Evolutionary conservation across 1,284 basidiomycete genomes (phyloP), one percentile per base, ranked within the genome.

Genomic region (Melampsora abietis-canadensis): DNA sequence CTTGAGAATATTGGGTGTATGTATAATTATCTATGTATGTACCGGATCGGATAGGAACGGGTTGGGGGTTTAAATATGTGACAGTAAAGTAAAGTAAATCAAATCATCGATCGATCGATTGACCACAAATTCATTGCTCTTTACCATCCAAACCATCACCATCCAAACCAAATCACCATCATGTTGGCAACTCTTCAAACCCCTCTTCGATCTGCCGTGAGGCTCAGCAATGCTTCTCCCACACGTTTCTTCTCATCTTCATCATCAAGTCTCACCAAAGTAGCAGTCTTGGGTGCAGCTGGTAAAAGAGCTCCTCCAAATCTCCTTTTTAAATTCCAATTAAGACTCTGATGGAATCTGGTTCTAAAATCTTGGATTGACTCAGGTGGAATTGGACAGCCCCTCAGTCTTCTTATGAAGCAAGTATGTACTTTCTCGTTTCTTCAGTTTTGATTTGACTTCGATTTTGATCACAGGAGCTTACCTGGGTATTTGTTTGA

Each of bases 321-420:
- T 8, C 31, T 14, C 51, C 34, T 4, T 4, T 34, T 8, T 34
- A n/a, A 3, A 34, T 34, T 34, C 34, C 8, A 4, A 34, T 34
- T 8, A 34, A 4, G 4, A 34, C 8, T 34, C 34, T 34, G 34
- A 34, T 34, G n/a, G n/a, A n/a, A n/a, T n/a, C n/a, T n/a, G n/a
- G n/a, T n/a, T n/a, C n/a, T 8, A 34, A 34, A 34, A 34, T 34
- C 34, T 34, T 34, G 34, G 30, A 46, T 19, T 44, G 48, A 27
- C 6, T 78, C 80, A 81, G 84, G 84, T 86, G 92, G 89, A 82
- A 94, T 94, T 81, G 92, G 94, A 81, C 94, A 96, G 84, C 93
- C 93, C 77, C 86, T 97, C 81, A 89, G 92, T 63, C 88, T 96
- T 75, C 85, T 97, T 69, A 87, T 96, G 82, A 97, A 97, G 86